Evolutionary conservation across 768 basidiomycete species (phyloP), one percentile per base, ranked within the genome.

Genomic region (Pleurotus pulmonarius): DNA sequence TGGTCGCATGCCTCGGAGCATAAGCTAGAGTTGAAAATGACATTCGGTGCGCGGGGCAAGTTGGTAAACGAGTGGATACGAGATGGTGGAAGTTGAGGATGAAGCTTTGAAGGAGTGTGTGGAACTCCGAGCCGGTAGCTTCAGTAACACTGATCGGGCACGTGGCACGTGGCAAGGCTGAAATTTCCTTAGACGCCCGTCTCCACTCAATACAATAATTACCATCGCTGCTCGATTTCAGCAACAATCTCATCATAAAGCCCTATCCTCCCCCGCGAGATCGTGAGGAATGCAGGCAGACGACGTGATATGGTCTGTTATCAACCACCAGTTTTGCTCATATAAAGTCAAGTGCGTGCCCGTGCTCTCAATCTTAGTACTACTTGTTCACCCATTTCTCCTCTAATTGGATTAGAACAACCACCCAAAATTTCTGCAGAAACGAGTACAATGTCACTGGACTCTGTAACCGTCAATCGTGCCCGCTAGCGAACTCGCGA

Each of bases 361-460:
- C 26, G 15, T 24, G 12, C 51, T 37, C 56, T 46, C 29, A 43
- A 26, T 22, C 13, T 39, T 25, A 47, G 41, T 25, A 7, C 40
- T 24, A 49, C 15, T 46, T 60, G 59, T 52, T 63, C 53, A 56
- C 9, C 29, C 29, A 34, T 9, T 34, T 34, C 29, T 34, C 29
- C 29, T 34, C 3, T 34, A 3, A 61, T 54, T 48, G 34, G 59
- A 34, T 13, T 69, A 96, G 94, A 72, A 96, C 96, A 0, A 77
- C 85, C 1, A 97, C 94, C 1, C 96, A 98, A 73, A 98, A 97
- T 69, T 98, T 99, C 75, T 98, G 97, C 74, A 80, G 95, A 54
- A 99, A 99, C 71, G 94, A 97, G 74, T 98, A 97, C 78, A 99
- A 99, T 70, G 88, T 98, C 24, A 95, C 95, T 9, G 97, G 97